Evolutionary conservation across 2,329 filamentous ascomycete genomes (phyloP), one percentile per base, ranked within the genome.

Genomic region (Botrytis tulipae): DNA sequence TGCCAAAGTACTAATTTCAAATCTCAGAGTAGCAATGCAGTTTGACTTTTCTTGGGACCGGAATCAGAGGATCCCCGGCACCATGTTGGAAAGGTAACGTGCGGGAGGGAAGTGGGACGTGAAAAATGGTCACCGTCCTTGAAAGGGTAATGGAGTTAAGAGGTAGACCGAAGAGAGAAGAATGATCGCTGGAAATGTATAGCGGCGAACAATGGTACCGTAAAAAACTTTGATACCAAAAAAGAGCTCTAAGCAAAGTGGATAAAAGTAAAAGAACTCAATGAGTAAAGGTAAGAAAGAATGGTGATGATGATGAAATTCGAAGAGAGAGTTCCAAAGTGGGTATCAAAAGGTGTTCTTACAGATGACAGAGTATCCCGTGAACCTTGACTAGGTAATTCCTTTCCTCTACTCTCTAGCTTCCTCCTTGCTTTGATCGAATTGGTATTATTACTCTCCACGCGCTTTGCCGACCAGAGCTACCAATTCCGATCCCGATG

Each of bases 321-420:
- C 29, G 16, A 57, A 29, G 51, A 68, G 18, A 42, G 51, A 57
- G 7, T 60, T 18, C 16, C 40, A 32, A 48, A 40, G 9, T 72
- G 40, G 51, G 51, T 66, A 46, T 46, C 62, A 16, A 42, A 72
- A 72, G 65, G 22, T 54, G 35, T 51, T 72, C 71, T 72, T 72
- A 72, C 71, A 69, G 29, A 46, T 18, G 35, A 51, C 14, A 22
- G 32, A 32, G 40, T 69, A n/a, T 29, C 51, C 46, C 25, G 25
- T 37, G 68, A 72, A 51, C 51, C 63, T 68, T 61, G 71, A 60
- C 63, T 62, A 32, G 57, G 18, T 59, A 46, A 51, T 72, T 18
- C 29, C 40, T 35, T 44, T 62, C n/a, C 60, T 22, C 57, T 32
- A 29, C 14, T n/a, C 8, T 29, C 18, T 9, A 29, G 51, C 54